Evolutionary conservation across 2,329 filamentous ascomycete genomes (phyloP), one percentile per base, ranked within the genome.

Genomic region (Botrytis elliptica): DNA sequence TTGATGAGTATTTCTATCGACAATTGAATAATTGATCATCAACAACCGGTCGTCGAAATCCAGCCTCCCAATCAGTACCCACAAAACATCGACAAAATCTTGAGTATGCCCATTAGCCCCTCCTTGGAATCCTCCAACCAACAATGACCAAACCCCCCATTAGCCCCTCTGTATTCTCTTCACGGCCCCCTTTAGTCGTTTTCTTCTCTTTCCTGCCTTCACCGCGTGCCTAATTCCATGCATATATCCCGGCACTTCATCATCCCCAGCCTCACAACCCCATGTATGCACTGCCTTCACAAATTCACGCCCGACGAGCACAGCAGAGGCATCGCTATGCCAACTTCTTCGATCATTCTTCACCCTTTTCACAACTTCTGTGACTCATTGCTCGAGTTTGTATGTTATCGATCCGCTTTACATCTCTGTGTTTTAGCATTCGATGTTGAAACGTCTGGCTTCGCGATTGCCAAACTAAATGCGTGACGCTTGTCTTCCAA

Each of bases 201-300:
- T 4, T 40, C 22, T 25, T 62, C 59, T 38, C 59, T 40, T 40
- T 38, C 14, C 14, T 62, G 36, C 22, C 16, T 40, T 62, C 36
- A 25, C 38, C 12, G 22, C 6, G 18, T 40, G 36, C 36, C 59
- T 36, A n/a, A n/a, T 16, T 4, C 36, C 59, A 62, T n/a, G 22
- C 36, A 62, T 9, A 40, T 40, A 62, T 62, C 59, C 36, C 36
- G 5, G 59, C 36, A 62, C 25, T 62, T 62, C 22, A 62, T 14
- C 49, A 38, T 62, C 59, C 14, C 25, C 60, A 63, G 60, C 60
- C 60, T 63, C 60, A 63, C 36, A 42, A 40, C 22, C 33, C 25
- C 60, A 63, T 63, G 60, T 36, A 63, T 63, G 60, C 60, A 63
- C 60, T 29, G 52, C 52, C 52, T 57, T 57, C 52, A 29, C 7